Evolutionary conservation across 2,329 filamentous ascomycete species (phyloP).

Genomic region (Hypoxylon sp.): DNA sequence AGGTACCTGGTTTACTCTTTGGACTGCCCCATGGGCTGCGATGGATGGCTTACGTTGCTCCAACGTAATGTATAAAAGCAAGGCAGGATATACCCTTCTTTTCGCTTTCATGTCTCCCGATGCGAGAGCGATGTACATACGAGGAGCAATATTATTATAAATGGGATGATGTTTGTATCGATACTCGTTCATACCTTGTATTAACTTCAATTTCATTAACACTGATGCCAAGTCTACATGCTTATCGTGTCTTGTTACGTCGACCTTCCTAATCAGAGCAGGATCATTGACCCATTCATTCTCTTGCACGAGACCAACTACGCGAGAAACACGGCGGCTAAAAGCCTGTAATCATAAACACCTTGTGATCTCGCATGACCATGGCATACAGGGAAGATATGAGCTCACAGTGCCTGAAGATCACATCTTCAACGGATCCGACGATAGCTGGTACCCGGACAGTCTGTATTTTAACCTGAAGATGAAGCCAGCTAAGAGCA

Average conservation of each 20-base stretch:
- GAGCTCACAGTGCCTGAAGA: background rate
- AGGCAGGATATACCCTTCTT: conserved; percentile 37
- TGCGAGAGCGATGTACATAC: conserved; percentile 28
- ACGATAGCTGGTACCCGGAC: background rate
- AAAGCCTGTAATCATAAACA: background rate
- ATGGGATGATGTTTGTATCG: conserved; percentile 7
- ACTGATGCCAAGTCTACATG: background rate
- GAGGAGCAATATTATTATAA: conserved; percentile 12
- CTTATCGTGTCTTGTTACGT: background rate
- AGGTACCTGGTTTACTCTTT: conserved; percentile 6
- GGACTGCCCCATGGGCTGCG: conserved; percentile 12
- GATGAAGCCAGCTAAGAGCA: background rate
- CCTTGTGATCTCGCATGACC: background rate
- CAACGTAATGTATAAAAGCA: conserved; percentile 23
- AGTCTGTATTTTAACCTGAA: background rate
- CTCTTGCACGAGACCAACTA: background rate
- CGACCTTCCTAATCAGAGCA: conserved; percentile 3
- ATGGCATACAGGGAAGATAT: background rate
- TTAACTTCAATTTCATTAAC: background rate
- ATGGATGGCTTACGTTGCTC: conserved; percentile 5
- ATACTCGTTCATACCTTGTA: background rate
- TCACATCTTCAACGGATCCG: background rate
- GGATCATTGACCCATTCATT: background rate
- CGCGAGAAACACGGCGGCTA: conserved; percentile 1
- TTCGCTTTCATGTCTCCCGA: background rate